Conservation (phyloP, 2,329 filamentous ascomycete species). For the Trichoderma sp. region DNA sequence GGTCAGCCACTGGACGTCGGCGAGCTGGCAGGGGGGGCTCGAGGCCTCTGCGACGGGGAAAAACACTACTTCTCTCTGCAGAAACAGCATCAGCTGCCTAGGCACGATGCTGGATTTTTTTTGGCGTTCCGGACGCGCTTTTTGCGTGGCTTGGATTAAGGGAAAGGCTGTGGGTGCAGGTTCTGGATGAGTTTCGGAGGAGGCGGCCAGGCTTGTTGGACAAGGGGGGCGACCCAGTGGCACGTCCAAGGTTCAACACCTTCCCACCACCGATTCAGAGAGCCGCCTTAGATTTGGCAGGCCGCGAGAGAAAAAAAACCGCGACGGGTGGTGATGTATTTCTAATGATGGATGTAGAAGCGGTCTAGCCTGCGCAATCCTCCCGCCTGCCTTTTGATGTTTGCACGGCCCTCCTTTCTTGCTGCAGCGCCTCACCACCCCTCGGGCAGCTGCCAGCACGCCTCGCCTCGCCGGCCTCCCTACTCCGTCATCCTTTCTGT, state of each 20-base stretch:
- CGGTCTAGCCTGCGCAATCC: not conserved
- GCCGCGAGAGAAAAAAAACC: constrained; percentile 3
- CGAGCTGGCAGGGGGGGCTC: not conserved
- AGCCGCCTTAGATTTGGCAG: constrained; percentile 1
- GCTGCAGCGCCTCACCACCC: not conserved
- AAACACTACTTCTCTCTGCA: constrained; percentile 28
- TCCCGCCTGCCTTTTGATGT: constrained; percentile 4
- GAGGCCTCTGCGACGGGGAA: not conserved
- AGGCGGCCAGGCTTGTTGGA: constrained; percentile 26
- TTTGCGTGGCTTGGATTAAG: constrained; percentile 26
- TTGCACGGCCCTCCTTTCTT: constrained; percentile 4
- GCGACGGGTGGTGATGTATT: not conserved
- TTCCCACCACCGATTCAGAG: constrained; percentile 19
- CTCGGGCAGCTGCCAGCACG: constrained; percentile 3
- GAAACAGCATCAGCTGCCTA: constrained; percentile 32
- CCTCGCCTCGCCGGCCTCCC: not conserved
- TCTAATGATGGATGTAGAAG: not conserved
- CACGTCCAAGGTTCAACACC: constrained; percentile 21
- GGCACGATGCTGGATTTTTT: constrained; percentile 30
- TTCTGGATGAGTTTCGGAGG: constrained; percentile 25
- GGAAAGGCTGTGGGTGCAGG: constrained; percentile 26
- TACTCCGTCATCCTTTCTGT: not conserved
- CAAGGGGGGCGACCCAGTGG: constrained; percentile 26
- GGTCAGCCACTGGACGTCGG: constrained; percentile 22
- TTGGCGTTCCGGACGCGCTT: constrained; percentile 32